Conservation (phyloP, 2,329 filamentous ascomycete genomes). For the Aureobasidium lini region DNA sequence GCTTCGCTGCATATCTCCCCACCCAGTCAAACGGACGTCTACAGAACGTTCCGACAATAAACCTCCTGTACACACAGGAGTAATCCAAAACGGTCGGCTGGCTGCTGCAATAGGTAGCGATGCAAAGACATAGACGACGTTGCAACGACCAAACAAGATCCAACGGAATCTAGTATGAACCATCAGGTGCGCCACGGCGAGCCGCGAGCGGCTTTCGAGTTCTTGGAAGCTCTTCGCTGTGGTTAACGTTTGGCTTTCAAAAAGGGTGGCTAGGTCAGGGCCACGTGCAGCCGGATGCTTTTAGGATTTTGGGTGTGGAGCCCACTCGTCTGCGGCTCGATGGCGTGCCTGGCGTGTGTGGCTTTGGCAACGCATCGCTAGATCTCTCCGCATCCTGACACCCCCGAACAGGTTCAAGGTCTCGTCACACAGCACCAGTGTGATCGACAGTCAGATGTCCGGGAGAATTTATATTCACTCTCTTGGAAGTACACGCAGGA, state of each 20-base stretch:
- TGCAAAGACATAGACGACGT: not conserved
- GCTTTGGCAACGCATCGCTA: conserved; percentile 3
- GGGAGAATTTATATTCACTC: not conserved
- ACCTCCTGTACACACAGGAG: not conserved
- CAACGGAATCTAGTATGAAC: not conserved
- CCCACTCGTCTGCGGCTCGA: conserved; percentile 2
- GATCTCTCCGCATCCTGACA: not conserved
- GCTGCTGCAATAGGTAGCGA: not conserved
- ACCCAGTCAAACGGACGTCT: conserved; percentile 1
- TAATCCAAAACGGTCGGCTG: not conserved
- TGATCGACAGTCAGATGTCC: conserved; percentile 4
- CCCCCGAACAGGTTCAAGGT: not conserved
- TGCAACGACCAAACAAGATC: not conserved
- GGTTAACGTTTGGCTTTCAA: not conserved
- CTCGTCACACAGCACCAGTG: not conserved
- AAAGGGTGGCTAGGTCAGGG: not conserved
- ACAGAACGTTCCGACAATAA: conserved; percentile 2
- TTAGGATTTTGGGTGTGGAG: not conserved
- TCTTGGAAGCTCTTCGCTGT: conserved; percentile 2
- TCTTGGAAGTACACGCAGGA: not conserved
- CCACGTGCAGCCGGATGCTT: conserved; percentile 2
- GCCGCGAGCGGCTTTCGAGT: not conserved
- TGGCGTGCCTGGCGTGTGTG: conserved; percentile 4
- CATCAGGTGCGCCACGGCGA: conserved; percentile 2
- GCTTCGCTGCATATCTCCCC: not conserved